phyloP scores from a whole-genome alignment of 805 yeast species.

The Ogataea minuta region DNA sequence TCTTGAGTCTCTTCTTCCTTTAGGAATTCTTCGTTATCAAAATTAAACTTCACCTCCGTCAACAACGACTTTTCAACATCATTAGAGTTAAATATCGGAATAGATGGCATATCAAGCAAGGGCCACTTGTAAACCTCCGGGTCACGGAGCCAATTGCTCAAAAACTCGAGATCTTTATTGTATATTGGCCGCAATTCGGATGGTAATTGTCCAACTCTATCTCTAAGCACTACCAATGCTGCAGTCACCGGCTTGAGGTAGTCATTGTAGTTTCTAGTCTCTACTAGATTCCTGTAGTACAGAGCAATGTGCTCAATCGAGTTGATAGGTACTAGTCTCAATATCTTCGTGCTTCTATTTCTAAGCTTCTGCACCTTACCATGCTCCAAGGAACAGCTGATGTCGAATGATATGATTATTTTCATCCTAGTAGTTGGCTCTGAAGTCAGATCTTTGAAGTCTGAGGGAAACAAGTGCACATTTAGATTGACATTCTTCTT shows the following conservation, averaged over 20 bases:
- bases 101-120: conserved; percentile 65
- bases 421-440: conserved; percentile 20
- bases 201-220: conserved; percentile 77
- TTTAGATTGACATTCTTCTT: conserved; percentile 25
- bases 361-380: conserved; percentile 14
- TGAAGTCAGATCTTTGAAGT: conserved; percentile 25
- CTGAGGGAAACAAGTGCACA: conserved; percentile 45
- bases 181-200: conserved; percentile 77
- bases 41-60: conserved; percentile 69
- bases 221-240: conserved; percentile 78
- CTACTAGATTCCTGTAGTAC: conserved; percentile 39
- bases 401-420: conserved; percentile 34
- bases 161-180: conserved; percentile 58
- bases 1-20: conserved; percentile 31
- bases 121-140: conserved; percentile 58
- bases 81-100: conserved; percentile 59
- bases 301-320: conserved; percentile 80
- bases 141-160: conserved; percentile 55
- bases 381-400: conserved; percentile 28
- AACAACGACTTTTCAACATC: conserved; percentile 80
- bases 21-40: conserved; percentile 46
- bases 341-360: conserved; percentile 36
- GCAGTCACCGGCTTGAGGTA: conserved; percentile 71
- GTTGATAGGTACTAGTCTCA: conserved; percentile 72
- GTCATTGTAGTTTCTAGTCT: conserved; percentile 36